Evolutionary conservation across 768 basidiomycete species (phyloP).

Genomic region (Tulasnella sp.): DNA sequence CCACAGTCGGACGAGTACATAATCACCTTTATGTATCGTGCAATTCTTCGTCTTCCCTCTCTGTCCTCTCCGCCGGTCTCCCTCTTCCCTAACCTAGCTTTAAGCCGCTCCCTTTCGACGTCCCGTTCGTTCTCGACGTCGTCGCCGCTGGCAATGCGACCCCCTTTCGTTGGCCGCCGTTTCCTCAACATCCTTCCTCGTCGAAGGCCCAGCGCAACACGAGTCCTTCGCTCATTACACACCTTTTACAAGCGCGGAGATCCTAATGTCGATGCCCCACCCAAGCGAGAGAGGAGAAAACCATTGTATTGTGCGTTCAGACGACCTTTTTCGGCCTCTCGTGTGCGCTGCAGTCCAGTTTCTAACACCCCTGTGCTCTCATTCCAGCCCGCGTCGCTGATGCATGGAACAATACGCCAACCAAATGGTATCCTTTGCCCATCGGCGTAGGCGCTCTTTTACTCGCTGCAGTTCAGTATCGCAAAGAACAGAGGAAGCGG

Average conservation of each 20-base stretch:
- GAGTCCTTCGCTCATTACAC: slow-evolving; percentile 24
- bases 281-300: slow-evolving; percentile 7
- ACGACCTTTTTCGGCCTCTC: slow-evolving; percentile 19
- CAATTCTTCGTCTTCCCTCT: neutral
- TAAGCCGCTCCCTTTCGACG: neutral
- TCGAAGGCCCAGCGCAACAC: slow-evolving; percentile 22
- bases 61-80: neutral
- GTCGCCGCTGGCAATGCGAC: slow-evolving; percentile 14
- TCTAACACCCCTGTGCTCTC: neutral
- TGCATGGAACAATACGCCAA: slow-evolving; percentile 84
- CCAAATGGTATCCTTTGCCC: slow-evolving; percentile 93
- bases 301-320: slow-evolving; percentile 11
- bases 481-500: slow-evolving; percentile 50
- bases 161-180: slow-evolving; percentile 27
- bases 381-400: slow-evolving; percentile 47
- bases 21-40: no score
- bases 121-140: slow-evolving; percentile 1
- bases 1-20: no score
- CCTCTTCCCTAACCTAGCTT: neutral
- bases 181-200: slow-evolving; percentile 25
- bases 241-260: slow-evolving; percentile 26
- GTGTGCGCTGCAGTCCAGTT: neutral
- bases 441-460: slow-evolving; percentile 87
- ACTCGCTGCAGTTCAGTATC: slow-evolving; percentile 72
- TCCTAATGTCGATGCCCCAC: slow-evolving; percentile 23